Conservation (phyloP, 306 rosid genomes). For the Fragaria nilgerrensis region DNA sequence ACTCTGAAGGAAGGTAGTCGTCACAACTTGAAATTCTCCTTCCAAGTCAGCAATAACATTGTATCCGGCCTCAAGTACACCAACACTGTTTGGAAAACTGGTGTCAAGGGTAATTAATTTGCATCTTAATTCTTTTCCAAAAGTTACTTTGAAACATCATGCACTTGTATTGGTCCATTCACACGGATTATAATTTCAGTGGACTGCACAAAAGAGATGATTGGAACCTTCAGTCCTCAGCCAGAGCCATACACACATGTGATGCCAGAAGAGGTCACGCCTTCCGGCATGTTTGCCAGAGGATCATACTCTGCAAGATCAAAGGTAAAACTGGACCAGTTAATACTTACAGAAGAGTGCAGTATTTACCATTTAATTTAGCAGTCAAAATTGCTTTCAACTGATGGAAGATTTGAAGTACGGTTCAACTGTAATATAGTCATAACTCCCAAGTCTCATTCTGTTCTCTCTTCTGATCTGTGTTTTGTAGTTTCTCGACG, state of each 20-base stretch:
- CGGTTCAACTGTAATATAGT: background rate
- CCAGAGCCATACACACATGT: conserved; percentile 46
- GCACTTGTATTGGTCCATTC: background rate
- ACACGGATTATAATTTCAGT: conserved; percentile 23
- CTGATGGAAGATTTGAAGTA: background rate
- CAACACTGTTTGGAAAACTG: conserved; percentile 56
- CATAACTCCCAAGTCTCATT: conserved; percentile 4
- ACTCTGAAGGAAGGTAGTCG: conserved; percentile 52
- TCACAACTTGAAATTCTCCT: conserved; percentile 41
- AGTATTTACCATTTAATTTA: background rate
- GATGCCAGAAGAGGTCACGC: conserved; percentile 53
- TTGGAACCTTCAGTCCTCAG: conserved; percentile 60
- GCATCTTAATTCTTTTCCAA: background rate
- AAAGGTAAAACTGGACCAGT: conserved; percentile 29
- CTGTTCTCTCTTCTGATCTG: conserved; percentile 4
- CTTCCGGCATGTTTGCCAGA: conserved; percentile 52
- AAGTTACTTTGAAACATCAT: background rate
- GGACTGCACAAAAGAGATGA: conserved; percentile 52
- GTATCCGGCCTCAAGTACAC: conserved; percentile 58
- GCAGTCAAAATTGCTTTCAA: background rate
- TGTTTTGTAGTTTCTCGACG: conserved; percentile 44
- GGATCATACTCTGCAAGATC: conserved; percentile 51
- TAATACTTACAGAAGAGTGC: background rate
- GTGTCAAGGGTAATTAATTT: conserved; percentile 36
- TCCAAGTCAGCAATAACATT: conserved; percentile 45